Evolutionary conservation across 2,329 filamentous ascomycete genomes (phyloP), one percentile per base, ranked within the genome.

Genomic region (Apiospora koreana): DNA sequence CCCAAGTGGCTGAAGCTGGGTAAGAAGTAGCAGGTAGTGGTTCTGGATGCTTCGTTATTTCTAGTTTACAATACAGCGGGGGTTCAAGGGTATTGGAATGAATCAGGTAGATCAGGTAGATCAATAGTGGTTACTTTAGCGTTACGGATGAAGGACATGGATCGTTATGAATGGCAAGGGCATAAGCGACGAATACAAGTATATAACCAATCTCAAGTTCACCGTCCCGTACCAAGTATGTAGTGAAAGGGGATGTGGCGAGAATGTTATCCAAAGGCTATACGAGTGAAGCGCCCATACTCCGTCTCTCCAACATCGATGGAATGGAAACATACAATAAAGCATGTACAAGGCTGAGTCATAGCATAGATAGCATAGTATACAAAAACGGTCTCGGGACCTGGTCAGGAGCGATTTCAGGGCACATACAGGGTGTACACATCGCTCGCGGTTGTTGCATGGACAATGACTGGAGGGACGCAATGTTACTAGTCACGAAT

Each of bases 1-100:
- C 66, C 66, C 10, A 68, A 68, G 14, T 68, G 66, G 66, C 45
- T 68, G 9, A 68, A 68, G 45, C 43, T 68, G 35, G 45, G 66
- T 18, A 54, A 54, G 45, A 68, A 68, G 18, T 54, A 67, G 31
- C 10, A 21, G 2, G 2, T n/a, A 66, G 23, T 7, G 45, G 2
- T 21, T 31, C 38, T 18, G 18, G 25, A 25, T 50, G 48, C 48
- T 54, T 14, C 23, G 18, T 14, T 6, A 16, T 54, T 12, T 18
- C 48, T 18, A 31, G 25, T 3, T 7, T 31, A 28, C 10, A 10
- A 6, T 62, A n/a, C 2, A 6, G 28, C 23, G 25, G 1, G 50
- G 25, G 8, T 58, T 18, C 16, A 3, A 31, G 54, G 50, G 16
- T 18, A 16, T 21, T 12, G 31, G 21, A 38, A 62, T n/a, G 14